These are phyloP conservation scores for Juncus effusus DNA, from an alignment of 176 grass and related monocot species.

Conservation along the genomic window DNA sequence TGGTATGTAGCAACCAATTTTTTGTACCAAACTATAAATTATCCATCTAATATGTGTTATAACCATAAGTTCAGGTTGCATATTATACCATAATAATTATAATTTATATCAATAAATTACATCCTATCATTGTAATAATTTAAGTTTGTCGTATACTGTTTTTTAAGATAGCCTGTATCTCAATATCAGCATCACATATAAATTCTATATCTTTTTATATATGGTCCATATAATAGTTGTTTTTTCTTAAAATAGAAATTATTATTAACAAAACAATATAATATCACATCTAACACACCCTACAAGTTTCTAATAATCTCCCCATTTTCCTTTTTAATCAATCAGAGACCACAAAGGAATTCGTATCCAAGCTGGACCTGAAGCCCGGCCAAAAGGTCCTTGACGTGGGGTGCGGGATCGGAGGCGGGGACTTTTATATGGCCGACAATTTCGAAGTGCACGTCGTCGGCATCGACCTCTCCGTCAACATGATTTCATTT, in stretches of 20 bases:
- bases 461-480: slow-evolving; percentile 94
- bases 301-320: too few relatives aligned
- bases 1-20: slow-evolving; percentile 26
- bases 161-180: too few relatives aligned
- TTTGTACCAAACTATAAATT: too few relatives aligned
- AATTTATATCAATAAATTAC: too few relatives aligned
- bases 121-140: too few relatives aligned
- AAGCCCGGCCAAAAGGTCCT: slow-evolving; percentile 89
- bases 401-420: slow-evolving; percentile 94
- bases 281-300: too few relatives aligned
- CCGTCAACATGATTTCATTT: slow-evolving; percentile 96
- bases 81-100: too few relatives aligned
- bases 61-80: too few relatives aligned
- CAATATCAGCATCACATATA: too few relatives aligned
- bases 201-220: background rate
- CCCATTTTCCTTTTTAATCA: background rate
- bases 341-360: slow-evolving; percentile 95
- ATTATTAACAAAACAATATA: too few relatives aligned
- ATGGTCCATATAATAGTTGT: background rate
- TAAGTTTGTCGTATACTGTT: too few relatives aligned
- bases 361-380: slow-evolving; percentile 74
- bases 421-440: slow-evolving; percentile 97
- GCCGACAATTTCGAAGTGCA: slow-evolving; percentile 84
- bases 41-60: too few relatives aligned
- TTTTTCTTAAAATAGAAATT: background rate